phyloP scores from a whole-genome alignment of 2,329 filamentous ascomycete species.

The Orbilia blumenaviensis region DNA sequence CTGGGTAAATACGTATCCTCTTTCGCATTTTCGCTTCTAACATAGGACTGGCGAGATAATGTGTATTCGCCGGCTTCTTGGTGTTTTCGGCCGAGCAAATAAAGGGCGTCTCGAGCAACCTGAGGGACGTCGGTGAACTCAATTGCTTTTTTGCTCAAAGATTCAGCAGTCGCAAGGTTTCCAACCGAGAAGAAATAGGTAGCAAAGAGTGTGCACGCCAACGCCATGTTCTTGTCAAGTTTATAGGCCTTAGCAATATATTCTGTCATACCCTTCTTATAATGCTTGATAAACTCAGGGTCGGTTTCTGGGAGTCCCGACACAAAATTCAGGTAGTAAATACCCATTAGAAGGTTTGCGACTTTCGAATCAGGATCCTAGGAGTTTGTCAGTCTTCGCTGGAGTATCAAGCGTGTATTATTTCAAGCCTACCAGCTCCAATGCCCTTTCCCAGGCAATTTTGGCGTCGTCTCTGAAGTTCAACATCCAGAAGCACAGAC shows the following conservation, averaged over 20 bases:
- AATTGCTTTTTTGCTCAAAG: slow-evolving; percentile 89
- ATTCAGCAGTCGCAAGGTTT: slow-evolving; percentile 81
- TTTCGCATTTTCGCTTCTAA: slow-evolving; percentile 86
- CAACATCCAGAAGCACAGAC: slow-evolving; percentile 96
- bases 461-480: slow-evolving; percentile 94
- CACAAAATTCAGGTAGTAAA: slow-evolving; percentile 89
- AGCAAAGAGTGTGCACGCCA: slow-evolving; percentile 90
- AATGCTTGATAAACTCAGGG: slow-evolving; percentile 82
- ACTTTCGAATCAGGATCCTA: slow-evolving; percentile 81
- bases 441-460: slow-evolving; percentile 83
- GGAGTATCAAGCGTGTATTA: background rate
- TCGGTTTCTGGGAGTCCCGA: slow-evolving; percentile 83
- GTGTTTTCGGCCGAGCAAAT: slow-evolving; percentile 87
- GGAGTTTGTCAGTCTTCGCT: background rate
- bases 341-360: slow-evolving; percentile 85
- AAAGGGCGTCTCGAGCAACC: slow-evolving; percentile 97
- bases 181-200: slow-evolving; percentile 88
- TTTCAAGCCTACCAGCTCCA: slow-evolving; percentile 67
- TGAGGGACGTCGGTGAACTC: slow-evolving; percentile 95
- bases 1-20: slow-evolving; percentile 91
- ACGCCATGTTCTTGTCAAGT: slow-evolving; percentile 85
- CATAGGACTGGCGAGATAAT: slow-evolving; percentile 85
- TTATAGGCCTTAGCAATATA: slow-evolving; percentile 96
- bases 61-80: slow-evolving; percentile 80
- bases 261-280: slow-evolving; percentile 92